Percentiles rank a stretch among this genome's conserved stretches.
Conservation (phyloP, 805 yeast genomes). For the Sugiyamaella valdiviana region DNA sequence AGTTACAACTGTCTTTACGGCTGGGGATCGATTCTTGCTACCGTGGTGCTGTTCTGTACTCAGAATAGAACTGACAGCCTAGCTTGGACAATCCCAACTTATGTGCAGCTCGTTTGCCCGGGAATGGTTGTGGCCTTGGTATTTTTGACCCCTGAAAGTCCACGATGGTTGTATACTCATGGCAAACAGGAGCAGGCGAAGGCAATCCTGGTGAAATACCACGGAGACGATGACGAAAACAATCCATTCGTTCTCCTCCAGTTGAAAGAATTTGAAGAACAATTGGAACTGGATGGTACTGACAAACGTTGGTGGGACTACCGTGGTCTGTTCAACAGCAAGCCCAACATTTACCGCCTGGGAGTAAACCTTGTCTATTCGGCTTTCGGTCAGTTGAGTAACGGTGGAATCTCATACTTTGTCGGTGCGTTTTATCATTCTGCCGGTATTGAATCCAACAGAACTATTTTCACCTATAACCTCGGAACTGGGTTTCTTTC, state of each 20-base stretch:
- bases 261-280: constrained; percentile 16
- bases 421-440: constrained; percentile 13
- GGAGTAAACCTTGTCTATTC: constrained; percentile 14
- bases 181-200: constrained; percentile 17
- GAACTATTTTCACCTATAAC: constrained; percentile 24
- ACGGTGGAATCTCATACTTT: constrained; percentile 19
- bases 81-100: constrained; percentile 16
- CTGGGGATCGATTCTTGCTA: constrained; percentile 16
- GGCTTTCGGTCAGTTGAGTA: constrained; percentile 13
- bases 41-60: constrained; percentile 14
- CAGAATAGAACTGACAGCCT: constrained; percentile 3
- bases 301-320: constrained; percentile 22
- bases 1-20: constrained; percentile 15
- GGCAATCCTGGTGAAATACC: constrained; percentile 14
- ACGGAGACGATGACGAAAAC: constrained; percentile 17
- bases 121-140: constrained; percentile 10
- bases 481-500: constrained; percentile 9
- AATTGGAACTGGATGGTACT: constrained; percentile 16
- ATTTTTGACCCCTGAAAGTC: constrained; percentile 20
- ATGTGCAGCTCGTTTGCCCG: constrained; percentile 15
- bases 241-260: constrained; percentile 15
- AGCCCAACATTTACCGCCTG: constrained; percentile 17
- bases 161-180: constrained; percentile 21
- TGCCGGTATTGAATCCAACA: constrained; percentile 11
- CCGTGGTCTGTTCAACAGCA: constrained; percentile 15